These are phyloP conservation scores for Coffea eugenioides DNA, from an alignment of 257 asterid genomes.

Conservation along the genomic window DNA sequence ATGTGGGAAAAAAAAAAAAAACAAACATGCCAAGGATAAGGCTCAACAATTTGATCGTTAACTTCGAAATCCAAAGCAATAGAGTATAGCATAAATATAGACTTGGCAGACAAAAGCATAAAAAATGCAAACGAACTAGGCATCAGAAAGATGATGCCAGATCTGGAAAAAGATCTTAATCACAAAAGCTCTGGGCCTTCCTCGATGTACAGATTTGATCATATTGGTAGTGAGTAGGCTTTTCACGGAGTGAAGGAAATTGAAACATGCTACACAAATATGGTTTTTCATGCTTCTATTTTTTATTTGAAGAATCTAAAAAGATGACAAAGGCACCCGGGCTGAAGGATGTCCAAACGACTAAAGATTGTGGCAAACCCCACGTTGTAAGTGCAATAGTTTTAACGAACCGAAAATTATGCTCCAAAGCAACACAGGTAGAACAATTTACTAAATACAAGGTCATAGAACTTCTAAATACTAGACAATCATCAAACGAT, in stretches of 20 bases:
- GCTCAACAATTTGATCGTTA: background rate
- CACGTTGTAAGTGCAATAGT: background rate
- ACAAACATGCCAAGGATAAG: background rate
- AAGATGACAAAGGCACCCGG: background rate
- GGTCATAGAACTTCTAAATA: too few species aligned
- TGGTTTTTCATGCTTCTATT: background rate
- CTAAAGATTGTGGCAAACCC: background rate
- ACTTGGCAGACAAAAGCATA: background rate
- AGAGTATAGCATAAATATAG: background rate
- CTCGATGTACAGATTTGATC: background rate
- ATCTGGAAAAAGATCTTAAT: background rate
- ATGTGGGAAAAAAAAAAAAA: background rate
- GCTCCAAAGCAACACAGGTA: background rate
- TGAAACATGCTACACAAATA: background rate
- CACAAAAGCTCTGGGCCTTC: background rate
- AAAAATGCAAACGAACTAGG: background rate
- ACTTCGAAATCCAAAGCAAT: background rate
- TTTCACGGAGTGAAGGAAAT: background rate
- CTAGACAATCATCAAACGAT: background rate
- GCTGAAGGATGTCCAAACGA: background rate
- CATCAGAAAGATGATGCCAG: background rate
- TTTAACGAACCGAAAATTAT: background rate
- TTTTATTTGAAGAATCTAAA: conserved; percentile 1
- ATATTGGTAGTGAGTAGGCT: background rate
- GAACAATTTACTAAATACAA: background rate